Base-by-base conservation (phyloP, 176 grass and related monocot species). In the Phragmites australis region DNA sequence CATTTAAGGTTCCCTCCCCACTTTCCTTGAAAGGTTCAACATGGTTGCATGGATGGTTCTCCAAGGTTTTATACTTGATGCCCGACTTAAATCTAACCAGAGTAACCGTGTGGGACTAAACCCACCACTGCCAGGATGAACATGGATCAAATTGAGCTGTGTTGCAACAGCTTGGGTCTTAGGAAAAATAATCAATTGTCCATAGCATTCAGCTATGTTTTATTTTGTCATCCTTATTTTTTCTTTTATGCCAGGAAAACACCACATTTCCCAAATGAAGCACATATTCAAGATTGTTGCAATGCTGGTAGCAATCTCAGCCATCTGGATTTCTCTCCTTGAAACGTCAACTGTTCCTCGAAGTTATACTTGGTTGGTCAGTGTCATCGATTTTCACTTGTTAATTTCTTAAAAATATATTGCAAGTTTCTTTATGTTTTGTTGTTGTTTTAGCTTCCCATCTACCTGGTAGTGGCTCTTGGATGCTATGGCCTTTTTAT, bases 401-500 rank as follows among this genome's bases (percentile, higher is more conserved):
- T 27, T 52, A 11, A 50, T 91, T 23, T 73, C 16, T 17, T 84
- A 40, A 74, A 13, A 32, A 69, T 16, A 4, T 6, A 39, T 0
- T 62, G 2, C 17, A 12, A 66, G n/a, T 15, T 74, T 55, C 75
- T 1, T 52, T n/a, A 13, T 12, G 22, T 75, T 26, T 60, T 59
- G 7, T 45, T 55, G 2, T 23, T 56, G 48, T 59, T 83, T 63
- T 80, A 98, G 96, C 92, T 98, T 91, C 90, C 90, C 32, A 81
- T 98, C 86, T 94, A 97, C 83, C 53, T 89, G 63, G 81, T 94
- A 53, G 87, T 94, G 74, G 82, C 83, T 19, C 81, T 98, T 58
- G 92, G 96, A 19, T 98, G 96, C 60, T 98, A 98, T 26, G 92
- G 96, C 25, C 84, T 98, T 89, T 92, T 98, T 23, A 94, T 98